Evolutionary conservation across 2,329 filamentous ascomycete genomes (phyloP).

Genomic region (Neoarthrinium moseri): DNA sequence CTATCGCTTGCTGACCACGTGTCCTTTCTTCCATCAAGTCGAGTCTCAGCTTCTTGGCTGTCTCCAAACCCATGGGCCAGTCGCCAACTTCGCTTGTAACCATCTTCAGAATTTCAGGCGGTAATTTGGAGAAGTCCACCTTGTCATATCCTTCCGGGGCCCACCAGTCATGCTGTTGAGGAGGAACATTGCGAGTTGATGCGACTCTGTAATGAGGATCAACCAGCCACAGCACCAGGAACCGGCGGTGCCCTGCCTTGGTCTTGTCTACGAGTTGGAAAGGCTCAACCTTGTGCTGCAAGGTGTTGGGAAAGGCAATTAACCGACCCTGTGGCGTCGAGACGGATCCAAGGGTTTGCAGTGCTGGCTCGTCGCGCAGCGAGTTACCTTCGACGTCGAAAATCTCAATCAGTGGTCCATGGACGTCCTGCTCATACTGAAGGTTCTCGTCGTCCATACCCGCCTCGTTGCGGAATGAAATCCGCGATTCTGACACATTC

Average conservation of each 20-base stretch:
- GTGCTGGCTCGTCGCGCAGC: not conserved
- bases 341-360: constrained; percentile 48
- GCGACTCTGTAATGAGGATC: not conserved
- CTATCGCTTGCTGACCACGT: not conserved
- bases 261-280: constrained; percentile 49
- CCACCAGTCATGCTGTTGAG: no score
- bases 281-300: constrained; percentile 49
- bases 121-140: not conserved
- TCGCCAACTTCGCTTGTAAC: constrained; percentile 1
- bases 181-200: not conserved
- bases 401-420: constrained; percentile 14
- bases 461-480: constrained; percentile 48
- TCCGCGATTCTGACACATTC: constrained; percentile 53
- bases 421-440: constrained; percentile 30
- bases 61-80: constrained; percentile 2
- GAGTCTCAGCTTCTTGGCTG: not conserved
- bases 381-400: not conserved
- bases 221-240: not conserved
- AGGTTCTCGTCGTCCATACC: constrained; percentile 32
- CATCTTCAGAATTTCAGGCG: constrained; percentile 1
- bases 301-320: constrained; percentile 54
- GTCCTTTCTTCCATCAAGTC: not conserved
- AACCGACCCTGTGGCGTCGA: constrained; percentile 45
- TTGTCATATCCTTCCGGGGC: constrained; percentile 2
- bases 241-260: constrained; percentile 47